Conservation (phyloP, 495 filamentous ascomycete genomes). For the Jackrogersella multiformis region DNA sequence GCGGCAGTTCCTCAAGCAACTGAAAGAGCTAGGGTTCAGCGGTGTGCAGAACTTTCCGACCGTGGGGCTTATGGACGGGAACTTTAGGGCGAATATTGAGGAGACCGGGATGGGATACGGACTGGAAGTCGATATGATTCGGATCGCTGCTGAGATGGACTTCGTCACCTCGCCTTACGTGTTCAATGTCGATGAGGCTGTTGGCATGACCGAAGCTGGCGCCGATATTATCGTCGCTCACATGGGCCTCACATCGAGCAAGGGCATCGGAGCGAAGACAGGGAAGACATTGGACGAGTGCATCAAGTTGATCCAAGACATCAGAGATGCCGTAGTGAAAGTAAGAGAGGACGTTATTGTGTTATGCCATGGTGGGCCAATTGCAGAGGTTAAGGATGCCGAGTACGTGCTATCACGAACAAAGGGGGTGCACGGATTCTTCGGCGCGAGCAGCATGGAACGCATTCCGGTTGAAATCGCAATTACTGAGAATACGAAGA, state of each 20-base stretch:
- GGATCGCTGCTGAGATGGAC: constrained; percentile 62
- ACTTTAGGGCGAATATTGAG: constrained; percentile 71
- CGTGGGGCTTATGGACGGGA: constrained; percentile 74
- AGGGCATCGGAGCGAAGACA: constrained; percentile 68
- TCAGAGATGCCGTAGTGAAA: constrained; percentile 65
- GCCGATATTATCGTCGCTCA: constrained; percentile 76
- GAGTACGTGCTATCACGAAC: constrained; percentile 67
- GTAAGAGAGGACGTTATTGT: constrained; percentile 69
- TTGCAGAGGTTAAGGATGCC: constrained; percentile 69
- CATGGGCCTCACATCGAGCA: constrained; percentile 72
- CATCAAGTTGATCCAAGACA: constrained; percentile 66
- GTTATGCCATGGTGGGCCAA: constrained; percentile 74
- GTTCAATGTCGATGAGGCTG: constrained; percentile 67
- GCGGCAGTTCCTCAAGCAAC: constrained; percentile 63
- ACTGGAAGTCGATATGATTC: constrained; percentile 71
- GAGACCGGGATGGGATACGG: constrained; percentile 76
- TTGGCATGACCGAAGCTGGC: constrained; percentile 67
- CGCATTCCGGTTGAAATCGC: constrained; percentile 73
- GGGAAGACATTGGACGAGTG: constrained; percentile 70
- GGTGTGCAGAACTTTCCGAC: constrained; percentile 80
- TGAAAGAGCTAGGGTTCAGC: constrained; percentile 67
- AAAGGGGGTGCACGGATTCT: constrained; percentile 73
- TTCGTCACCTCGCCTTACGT: constrained; percentile 75
- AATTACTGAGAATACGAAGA: constrained; percentile 66
- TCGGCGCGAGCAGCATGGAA: constrained; percentile 77